A percentile compares a stretch with the other conserved stretches of the same genome.
These are phyloP conservation scores for Aspergillus leporis DNA, from an alignment of 495 filamentous ascomycete genomes.

Conservation along the genomic window DNA sequence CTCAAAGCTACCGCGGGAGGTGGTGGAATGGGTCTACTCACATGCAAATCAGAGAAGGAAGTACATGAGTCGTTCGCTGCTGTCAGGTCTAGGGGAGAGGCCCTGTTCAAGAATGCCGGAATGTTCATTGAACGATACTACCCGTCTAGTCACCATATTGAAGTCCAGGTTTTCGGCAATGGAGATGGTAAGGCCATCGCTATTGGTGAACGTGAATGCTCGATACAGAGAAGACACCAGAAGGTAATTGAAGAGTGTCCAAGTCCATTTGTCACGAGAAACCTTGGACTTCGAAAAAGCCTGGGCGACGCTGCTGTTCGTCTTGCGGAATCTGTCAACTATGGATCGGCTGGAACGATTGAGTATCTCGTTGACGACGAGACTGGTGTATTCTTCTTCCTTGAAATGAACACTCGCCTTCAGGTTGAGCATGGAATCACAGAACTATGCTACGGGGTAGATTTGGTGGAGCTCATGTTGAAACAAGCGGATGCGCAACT, in stretches of 20 bases:
- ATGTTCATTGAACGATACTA: constrained; percentile 50
- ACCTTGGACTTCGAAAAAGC: constrained; percentile 44
- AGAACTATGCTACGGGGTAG: constrained; percentile 59
- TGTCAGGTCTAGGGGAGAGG: constrained; percentile 39
- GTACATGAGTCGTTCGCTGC: constrained; percentile 37
- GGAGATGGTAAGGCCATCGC: constrained; percentile 40
- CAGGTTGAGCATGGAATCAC: constrained; percentile 71
- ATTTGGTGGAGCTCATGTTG: constrained; percentile 59
- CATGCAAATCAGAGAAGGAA: constrained; percentile 35
- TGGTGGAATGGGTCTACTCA: constrained; percentile 57
- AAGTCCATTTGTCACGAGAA: constrained; percentile 49
- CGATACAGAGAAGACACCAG: constrained; percentile 51
- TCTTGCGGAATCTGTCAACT: constrained; percentile 54
- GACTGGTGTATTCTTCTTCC: constrained; percentile 60
- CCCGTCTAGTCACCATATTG: constrained; percentile 44
- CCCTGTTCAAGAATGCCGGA: constrained; percentile 46
- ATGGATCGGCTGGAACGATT: constrained; percentile 60
- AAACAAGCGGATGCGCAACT: constrained; percentile 51
- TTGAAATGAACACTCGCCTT: constrained; percentile 68
- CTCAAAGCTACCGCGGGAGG: constrained; percentile 60
- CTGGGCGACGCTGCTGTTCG: constrained; percentile 52
- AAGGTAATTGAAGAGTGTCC: constrained; percentile 59
- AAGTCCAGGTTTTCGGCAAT: constrained; percentile 50
- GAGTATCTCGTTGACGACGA: constrained; percentile 65
- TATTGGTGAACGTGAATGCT: constrained; percentile 49